phyloP scores from a whole-genome alignment of 805 yeast species.

The Saccharomycopsis sp. region DNA sequence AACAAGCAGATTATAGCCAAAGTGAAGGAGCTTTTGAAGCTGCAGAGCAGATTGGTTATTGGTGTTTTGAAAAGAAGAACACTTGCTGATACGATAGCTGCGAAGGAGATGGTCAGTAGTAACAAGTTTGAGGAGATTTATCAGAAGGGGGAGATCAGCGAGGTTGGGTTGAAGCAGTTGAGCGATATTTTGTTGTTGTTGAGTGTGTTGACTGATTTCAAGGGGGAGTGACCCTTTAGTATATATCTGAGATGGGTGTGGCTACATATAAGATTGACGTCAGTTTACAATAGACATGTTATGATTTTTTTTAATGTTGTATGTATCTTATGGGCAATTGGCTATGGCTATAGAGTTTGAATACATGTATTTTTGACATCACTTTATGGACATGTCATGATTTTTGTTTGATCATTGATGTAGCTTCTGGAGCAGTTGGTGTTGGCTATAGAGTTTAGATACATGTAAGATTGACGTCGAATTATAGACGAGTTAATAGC shows the following conservation, averaged over 20 bases:
- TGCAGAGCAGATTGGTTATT: constrained; percentile 48
- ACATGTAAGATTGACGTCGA: no score
- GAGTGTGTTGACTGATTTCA: constrained; percentile 42
- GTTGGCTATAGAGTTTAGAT: no score
- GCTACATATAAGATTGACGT: no score
- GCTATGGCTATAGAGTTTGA: no score
- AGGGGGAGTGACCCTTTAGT: constrained; percentile 29
- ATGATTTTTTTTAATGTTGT: no score
- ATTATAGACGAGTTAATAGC: no score
- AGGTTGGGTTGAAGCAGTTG: constrained; percentile 41
- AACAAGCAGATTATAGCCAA: constrained; percentile 52
- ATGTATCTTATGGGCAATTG: no score
- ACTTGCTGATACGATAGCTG: constrained; percentile 27
- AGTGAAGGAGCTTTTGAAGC: constrained; percentile 43
- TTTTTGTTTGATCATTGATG: no score
- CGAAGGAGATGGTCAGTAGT: neutral
- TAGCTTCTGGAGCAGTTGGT: no score
- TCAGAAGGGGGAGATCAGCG: constrained; percentile 28
- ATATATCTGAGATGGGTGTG: neutral
- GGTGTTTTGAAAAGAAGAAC: constrained; percentile 58
- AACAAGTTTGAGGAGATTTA: constrained; percentile 26
- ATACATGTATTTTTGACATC: no score
- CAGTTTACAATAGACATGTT: no score
- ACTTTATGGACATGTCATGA: no score
- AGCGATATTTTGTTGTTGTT: constrained; percentile 49